Conservation (phyloP, 2,329 filamentous ascomycete species). For the Ophiosphaerella herpotricha region DNA sequence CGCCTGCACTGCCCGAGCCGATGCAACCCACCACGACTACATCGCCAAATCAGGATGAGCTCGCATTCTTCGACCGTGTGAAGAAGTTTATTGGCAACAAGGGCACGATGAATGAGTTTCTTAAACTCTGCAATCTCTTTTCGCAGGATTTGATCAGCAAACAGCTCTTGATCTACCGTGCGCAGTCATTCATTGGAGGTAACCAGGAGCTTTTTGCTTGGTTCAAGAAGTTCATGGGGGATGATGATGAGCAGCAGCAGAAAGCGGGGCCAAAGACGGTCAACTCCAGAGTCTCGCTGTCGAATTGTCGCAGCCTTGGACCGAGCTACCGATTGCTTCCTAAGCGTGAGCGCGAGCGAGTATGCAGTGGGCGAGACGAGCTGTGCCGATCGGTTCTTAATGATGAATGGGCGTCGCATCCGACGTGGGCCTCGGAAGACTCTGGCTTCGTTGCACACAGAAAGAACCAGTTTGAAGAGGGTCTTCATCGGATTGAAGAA, state of each 20-base stretch:
- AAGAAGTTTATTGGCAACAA: constrained; percentile 97
- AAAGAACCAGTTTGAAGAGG: constrained; percentile 95
- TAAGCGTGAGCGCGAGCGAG: constrained; percentile 85
- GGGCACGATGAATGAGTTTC: constrained; percentile 89
- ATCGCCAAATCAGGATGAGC: constrained; percentile 80
- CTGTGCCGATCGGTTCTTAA: constrained; percentile 93
- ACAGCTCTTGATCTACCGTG: constrained; percentile 79
- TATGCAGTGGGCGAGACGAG: constrained; percentile 92
- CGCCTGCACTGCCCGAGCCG: constrained; percentile 85
- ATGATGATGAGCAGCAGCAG: constrained; percentile 63
- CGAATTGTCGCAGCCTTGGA: constrained; percentile 92
- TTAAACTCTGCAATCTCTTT: constrained; percentile 96
- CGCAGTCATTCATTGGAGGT: constrained; percentile 81
- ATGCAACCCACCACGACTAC: constrained; percentile 75
- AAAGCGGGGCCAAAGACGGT: constrained; percentile 65
- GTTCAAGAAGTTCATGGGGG: constrained; percentile 83
- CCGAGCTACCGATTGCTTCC: constrained; percentile 94
- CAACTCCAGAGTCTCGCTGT: constrained; percentile 82
- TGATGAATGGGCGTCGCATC: constrained; percentile 97
- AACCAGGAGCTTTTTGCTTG: constrained; percentile 87
- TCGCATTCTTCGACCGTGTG: constrained; percentile 92
- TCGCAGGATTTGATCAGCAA: constrained; percentile 91
- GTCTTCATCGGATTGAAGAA: constrained; percentile 93
- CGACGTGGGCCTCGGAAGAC: constrained; percentile 98
- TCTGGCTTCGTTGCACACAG: constrained; percentile 96